phyloP scores from a whole-genome alignment of 306 rosid genomes.

The Lathyrus sativus region DNA sequence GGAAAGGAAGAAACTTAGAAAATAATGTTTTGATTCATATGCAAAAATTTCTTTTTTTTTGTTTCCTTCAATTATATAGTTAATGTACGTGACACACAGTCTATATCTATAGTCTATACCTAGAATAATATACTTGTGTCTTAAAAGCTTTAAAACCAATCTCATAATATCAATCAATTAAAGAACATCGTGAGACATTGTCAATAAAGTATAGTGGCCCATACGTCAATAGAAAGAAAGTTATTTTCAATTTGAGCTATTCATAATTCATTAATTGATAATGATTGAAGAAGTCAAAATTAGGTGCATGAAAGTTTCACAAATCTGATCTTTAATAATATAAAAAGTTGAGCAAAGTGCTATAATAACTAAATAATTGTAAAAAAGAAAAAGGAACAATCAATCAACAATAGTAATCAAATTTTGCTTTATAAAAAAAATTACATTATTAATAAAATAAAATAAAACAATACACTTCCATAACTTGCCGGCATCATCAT shows the following conservation, averaged over 20 bases:
- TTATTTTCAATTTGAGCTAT: background rate
- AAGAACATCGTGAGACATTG: background rate
- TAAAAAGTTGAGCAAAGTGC: background rate
- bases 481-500: slow-evolving; percentile 16
- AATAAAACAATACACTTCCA: slow-evolving; percentile 15
- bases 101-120: too few species aligned
- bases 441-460: slow-evolving; percentile 19
- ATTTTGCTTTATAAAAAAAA: slow-evolving; percentile 19
- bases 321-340: background rate
- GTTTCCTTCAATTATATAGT: too few species aligned
- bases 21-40: background rate
- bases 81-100: too few species aligned
- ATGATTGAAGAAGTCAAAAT: background rate
- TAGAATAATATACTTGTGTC: too few species aligned
- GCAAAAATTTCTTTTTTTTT: too few species aligned
- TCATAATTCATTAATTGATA: background rate
- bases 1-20: background rate
- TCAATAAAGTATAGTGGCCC: background rate
- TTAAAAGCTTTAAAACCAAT: too few species aligned
- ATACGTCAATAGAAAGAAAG: background rate
- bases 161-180: too few species aligned
- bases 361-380: slow-evolving; percentile 7
- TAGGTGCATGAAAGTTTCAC: background rate
- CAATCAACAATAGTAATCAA: background rate
- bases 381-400: background rate